Conservation (phyloP, 2,329 filamentous ascomycete genomes). For the Knufia fluminis region DNA sequence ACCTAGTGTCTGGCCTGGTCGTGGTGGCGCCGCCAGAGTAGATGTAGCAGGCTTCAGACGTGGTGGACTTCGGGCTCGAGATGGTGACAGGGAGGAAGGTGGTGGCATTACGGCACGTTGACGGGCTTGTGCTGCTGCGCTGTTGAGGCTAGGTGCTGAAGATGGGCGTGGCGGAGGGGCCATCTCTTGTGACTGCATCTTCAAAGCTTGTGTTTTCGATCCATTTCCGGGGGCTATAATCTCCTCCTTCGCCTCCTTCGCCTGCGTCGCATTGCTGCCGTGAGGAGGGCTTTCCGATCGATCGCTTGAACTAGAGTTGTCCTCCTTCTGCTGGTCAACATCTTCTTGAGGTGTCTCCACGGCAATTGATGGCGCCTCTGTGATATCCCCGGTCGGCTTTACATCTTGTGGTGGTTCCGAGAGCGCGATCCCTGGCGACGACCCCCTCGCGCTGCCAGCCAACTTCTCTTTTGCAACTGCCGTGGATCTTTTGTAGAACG, state of each 20-base stretch:
- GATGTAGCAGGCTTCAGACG: conserved; percentile 20
- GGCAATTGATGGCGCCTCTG: not conserved
- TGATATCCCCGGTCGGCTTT: not conserved
- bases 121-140: conserved; percentile 5
- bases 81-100: conserved; percentile 3
- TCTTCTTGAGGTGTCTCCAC: not conserved
- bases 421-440: not conserved
- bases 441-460: not conserved
- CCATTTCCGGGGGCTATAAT: too few species aligned
- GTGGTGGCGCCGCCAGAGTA: conserved; percentile 21
- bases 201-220: not conserved
- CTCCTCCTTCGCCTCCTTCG: not conserved
- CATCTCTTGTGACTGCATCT: conserved; percentile 1
- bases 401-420: not conserved
- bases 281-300: not conserved
- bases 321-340: not conserved
- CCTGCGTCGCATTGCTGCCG: not conserved
- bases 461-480: not conserved
- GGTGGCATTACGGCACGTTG: conserved; percentile 8
- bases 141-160: not conserved
- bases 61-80: conserved; percentile 13
- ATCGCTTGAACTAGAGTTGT: not conserved
- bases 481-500: not conserved
- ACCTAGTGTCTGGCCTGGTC: conserved; percentile 20
- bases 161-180: not conserved